Conservation (phyloP, 116 monocot genomes). For the Papilionanthe hybrid region DNA sequence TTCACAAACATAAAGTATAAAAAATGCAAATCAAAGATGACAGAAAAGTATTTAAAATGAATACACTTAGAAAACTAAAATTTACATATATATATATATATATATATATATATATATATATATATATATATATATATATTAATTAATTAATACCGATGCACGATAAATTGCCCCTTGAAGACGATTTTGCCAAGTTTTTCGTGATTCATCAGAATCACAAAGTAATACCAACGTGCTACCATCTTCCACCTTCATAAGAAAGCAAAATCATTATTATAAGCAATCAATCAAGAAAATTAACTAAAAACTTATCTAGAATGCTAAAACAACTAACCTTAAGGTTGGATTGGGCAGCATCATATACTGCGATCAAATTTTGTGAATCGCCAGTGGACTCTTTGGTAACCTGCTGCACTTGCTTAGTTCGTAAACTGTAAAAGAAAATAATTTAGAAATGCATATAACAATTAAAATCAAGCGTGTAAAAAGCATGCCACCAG, state of each 20-base stretch:
- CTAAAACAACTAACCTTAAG: conserved; percentile 46
- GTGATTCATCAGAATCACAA: conserved; percentile 59
- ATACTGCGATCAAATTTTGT: conserved; percentile 70
- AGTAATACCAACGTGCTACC: conserved; percentile 62
- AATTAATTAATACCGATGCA: conserved; percentile 56
- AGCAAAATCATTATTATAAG: background rate
- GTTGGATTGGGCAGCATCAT: conserved; percentile 60
- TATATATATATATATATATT: background rate
- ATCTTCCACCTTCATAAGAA: conserved; percentile 57
- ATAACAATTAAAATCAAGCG: background rate
- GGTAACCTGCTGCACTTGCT: conserved; percentile 81
- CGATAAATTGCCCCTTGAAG: conserved; percentile 94
- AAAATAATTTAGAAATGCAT: background rate
- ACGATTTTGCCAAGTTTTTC: conserved; percentile 70
- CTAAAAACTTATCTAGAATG: background rate
- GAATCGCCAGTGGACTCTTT: conserved; percentile 45
- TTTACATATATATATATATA: background rate
- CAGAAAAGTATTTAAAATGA: too few relatives aligned
- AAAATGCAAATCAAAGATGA: too few relatives aligned
- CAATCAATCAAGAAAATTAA: background rate
- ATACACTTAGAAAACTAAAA: too few relatives aligned
- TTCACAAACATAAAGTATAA: too few relatives aligned
- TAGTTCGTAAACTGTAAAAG: conserved; percentile 72
- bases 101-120: background rate
- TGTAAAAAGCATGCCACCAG: background rate